These are phyloP conservation scores for Aspergillus taichungensis DNA, from an alignment of 495 filamentous ascomycete genomes.

Conservation along the genomic window DNA sequence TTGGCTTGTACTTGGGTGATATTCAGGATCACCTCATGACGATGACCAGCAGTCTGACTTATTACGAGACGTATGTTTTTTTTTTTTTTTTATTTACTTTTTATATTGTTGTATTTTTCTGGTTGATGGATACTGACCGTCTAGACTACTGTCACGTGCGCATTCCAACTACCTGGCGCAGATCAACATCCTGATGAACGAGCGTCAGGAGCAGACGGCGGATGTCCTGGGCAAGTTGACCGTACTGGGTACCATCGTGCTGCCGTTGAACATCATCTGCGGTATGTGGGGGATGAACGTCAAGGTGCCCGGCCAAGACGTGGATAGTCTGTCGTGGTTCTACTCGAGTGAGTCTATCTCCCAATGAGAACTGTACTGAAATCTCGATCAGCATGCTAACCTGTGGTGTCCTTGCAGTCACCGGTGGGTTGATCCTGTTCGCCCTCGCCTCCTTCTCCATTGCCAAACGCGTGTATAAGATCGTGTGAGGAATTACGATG, in stretches of 20 bases:
- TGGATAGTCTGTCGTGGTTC: slow-evolving; percentile 55
- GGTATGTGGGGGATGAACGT: slow-evolving; percentile 99
- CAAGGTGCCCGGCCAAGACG: slow-evolving; percentile 80
- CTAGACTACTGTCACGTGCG: slow-evolving; percentile 78
- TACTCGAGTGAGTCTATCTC: slow-evolving; percentile 45
- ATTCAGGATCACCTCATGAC: slow-evolving; percentile 99
- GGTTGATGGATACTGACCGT: not conserved
- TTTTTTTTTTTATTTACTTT: not conserved
- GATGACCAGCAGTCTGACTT: slow-evolving; percentile 88
- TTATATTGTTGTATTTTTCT: no score
- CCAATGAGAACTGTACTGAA: no score
- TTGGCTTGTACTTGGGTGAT: slow-evolving; percentile 91
- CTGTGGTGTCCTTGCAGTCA: slow-evolving; percentile 43
- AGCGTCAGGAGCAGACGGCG: slow-evolving; percentile 90
- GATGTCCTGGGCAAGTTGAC: slow-evolving; percentile 93
- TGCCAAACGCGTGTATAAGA: slow-evolving; percentile 70
- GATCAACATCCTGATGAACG: slow-evolving; percentile 94
- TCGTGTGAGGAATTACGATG: slow-evolving; percentile 36
- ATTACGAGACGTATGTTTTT: slow-evolving; percentile 80
- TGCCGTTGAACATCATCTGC: slow-evolving; percentile 97
- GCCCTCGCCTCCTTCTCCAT: slow-evolving; percentile 68
- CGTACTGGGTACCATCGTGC: slow-evolving; percentile 89
- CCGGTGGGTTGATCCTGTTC: slow-evolving; percentile 66
- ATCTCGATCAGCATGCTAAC: no score
- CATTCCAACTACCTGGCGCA: slow-evolving; percentile 94